Evolutionary conservation across 345 rosid genomes (phyloP).

Genomic region (Hypericum androsaemum): DNA sequence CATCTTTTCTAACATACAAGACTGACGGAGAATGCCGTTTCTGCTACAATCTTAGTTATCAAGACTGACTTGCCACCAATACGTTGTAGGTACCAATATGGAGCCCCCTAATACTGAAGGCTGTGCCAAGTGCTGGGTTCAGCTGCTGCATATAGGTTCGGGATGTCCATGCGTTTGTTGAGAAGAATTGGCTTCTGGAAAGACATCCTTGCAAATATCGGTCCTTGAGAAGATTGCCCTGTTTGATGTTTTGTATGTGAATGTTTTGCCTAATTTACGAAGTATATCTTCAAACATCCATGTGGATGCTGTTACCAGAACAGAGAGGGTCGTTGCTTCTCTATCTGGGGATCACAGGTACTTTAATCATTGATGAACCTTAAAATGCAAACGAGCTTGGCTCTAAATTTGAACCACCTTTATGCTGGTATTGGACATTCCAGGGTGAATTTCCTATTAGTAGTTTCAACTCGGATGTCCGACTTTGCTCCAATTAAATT

Average conservation of each 20-base stretch:
- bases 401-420: too few species aligned
- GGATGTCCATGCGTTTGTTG: slow-evolving; percentile 76
- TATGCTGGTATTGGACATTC: too few species aligned
- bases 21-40: slow-evolving; percentile 74
- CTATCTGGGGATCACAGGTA: slow-evolving; percentile 64
- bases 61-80: slow-evolving; percentile 6
- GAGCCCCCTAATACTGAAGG: slow-evolving; percentile 68
- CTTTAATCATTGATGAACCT: too few species aligned
- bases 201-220: slow-evolving; percentile 66
- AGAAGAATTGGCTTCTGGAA: slow-evolving; percentile 88
- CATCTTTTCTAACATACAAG: too few species aligned
- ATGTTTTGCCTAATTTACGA: slow-evolving; percentile 72
- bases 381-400: too few species aligned
- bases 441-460: too few species aligned
- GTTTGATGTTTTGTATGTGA: slow-evolving; percentile 65
- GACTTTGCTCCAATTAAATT: too few species aligned
- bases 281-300: slow-evolving; percentile 68
- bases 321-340: slow-evolving; percentile 69
- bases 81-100: slow-evolving; percentile 69
- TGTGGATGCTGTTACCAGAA: slow-evolving; percentile 75
- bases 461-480: too few species aligned
- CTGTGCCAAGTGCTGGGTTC: slow-evolving; percentile 77
- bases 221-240: slow-evolving; percentile 77
- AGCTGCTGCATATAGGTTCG: slow-evolving; percentile 81
- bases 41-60: slow-evolving; percentile 69